Conservation (phyloP, 192 early-diverging fungal genomes). For the Gigaspora rosea region DNA sequence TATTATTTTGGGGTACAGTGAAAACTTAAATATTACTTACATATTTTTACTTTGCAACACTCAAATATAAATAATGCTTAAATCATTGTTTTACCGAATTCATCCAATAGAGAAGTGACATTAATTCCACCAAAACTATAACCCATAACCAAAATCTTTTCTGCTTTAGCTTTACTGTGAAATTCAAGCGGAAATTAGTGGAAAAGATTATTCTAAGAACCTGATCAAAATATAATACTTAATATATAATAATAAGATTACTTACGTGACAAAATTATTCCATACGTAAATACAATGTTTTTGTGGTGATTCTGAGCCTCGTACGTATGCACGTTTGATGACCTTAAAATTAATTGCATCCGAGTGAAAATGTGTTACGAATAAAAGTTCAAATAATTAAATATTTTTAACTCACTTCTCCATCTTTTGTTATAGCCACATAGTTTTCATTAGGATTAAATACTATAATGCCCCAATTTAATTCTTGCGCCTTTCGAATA, state of each 20-base stretch:
- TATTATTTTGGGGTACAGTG: too few relatives aligned
- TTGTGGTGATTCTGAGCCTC: slow-evolving; percentile 29
- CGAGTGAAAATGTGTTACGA: neutral
- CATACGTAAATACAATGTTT: slow-evolving; percentile 37
- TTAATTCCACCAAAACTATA: slow-evolving; percentile 31
- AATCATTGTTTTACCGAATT: neutral
- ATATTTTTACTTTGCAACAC: too few relatives aligned
- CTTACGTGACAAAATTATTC: slow-evolving; percentile 35
- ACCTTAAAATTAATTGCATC: neutral
- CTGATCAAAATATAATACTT: neutral
- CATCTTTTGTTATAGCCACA: neutral
- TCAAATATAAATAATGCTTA: too few relatives aligned
- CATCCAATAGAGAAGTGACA: neutral
- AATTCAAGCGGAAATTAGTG: neutral
- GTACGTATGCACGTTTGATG: neutral
- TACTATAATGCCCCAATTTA: slow-evolving; percentile 33
- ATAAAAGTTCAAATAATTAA: too few relatives aligned
- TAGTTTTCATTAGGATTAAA: slow-evolving; percentile 37
- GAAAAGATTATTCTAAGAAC: neutral
- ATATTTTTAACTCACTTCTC: neutral
- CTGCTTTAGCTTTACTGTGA: neutral
- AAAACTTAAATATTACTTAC: too few relatives aligned
- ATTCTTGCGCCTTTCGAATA: slow-evolving; percentile 32
- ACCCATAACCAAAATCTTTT: slow-evolving; percentile 13
- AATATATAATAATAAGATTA: neutral